phyloP scores from a whole-genome alignment of 192 early-diverging fungal species.

The Spizellomyces punctatus region DNA sequence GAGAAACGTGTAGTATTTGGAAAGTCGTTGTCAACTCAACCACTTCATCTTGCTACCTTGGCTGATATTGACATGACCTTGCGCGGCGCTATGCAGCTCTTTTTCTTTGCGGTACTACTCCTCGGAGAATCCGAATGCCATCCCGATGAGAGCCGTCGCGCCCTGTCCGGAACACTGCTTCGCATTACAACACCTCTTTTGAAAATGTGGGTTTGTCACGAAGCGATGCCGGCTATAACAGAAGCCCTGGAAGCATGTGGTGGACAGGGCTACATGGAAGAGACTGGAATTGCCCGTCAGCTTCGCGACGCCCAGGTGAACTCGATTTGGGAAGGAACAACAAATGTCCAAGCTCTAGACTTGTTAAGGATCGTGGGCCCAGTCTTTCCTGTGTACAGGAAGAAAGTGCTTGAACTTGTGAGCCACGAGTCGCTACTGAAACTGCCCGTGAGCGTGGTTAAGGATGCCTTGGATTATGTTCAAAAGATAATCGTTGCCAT shows the following conservation, averaged over 20 bases:
- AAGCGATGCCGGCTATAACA: conserved; percentile 44
- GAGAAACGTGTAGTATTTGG: conserved; percentile 60
- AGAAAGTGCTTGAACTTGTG: neutral
- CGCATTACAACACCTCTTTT: conserved; percentile 70
- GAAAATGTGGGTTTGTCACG: conserved; percentile 63
- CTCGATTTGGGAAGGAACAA: conserved; percentile 77
- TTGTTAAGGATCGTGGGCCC: conserved; percentile 33
- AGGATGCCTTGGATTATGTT: conserved; percentile 3
- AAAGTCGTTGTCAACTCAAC: conserved; percentile 51
- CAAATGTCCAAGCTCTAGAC: conserved; percentile 69
- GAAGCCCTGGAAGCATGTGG: conserved; percentile 72
- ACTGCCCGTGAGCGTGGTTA: neutral
- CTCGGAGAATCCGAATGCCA: conserved; percentile 51
- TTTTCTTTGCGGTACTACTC: conserved; percentile 58
- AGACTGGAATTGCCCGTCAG: conserved; percentile 58
- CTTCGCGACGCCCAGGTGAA: conserved; percentile 70
- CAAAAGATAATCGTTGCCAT: neutral
- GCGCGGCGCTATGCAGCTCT: conserved; percentile 55
- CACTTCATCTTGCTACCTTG: conserved; percentile 64
- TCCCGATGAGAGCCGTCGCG: conserved; percentile 37
- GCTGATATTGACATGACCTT: conserved; percentile 58
- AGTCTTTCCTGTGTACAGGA: neutral
- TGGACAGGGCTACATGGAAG: conserved; percentile 79
- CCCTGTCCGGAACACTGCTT: conserved; percentile 39
- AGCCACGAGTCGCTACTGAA: neutral